phyloP scores from a whole-genome alignment of 2,329 filamentous ascomycete species.

The Trichoderma polysporum region DNA sequence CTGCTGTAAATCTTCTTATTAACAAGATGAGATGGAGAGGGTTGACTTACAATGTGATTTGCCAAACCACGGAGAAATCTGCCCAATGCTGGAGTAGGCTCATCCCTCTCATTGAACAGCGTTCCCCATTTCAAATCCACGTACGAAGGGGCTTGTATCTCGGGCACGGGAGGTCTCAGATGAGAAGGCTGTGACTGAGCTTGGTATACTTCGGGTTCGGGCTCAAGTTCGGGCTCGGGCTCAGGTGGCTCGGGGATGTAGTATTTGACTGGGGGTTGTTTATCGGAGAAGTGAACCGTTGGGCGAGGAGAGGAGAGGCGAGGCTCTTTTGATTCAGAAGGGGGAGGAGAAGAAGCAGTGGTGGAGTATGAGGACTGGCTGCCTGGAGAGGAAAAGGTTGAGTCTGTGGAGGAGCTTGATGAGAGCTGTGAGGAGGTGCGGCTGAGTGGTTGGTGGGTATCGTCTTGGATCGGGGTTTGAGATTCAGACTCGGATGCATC shows the following conservation, averaged over 20 bases:
- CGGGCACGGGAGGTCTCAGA: not conserved
- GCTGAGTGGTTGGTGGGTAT: not conserved
- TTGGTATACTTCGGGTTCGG: not conserved
- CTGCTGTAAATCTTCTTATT: not conserved
- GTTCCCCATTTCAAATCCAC: conserved; percentile 74
- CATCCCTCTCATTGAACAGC: conserved; percentile 67
- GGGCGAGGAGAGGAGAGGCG: conserved; percentile 23
- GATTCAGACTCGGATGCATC: conserved; percentile 4
- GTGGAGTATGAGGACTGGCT: not conserved
- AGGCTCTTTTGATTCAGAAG: not conserved
- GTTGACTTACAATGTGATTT: conserved; percentile 62
- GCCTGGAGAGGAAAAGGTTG: not conserved
- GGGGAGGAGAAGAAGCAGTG: not conserved
- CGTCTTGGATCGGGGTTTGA: not conserved
- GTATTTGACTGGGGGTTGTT: conserved; percentile 27
- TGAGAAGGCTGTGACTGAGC: not conserved
- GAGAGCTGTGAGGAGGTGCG: not conserved
- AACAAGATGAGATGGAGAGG: not conserved
- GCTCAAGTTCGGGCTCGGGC: conserved; percentile 2
- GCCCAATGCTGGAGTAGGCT: conserved; percentile 65
- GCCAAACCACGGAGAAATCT: conserved; percentile 74
- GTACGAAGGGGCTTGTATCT: not conserved
- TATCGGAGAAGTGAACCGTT: conserved; percentile 35
- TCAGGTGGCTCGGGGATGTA: conserved; percentile 4
- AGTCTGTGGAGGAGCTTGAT: not conserved